These are phyloP conservation scores for Parachlorella kessleri DNA, from an alignment of 139 green algal genomes.

Conservation along the genomic window DNA sequence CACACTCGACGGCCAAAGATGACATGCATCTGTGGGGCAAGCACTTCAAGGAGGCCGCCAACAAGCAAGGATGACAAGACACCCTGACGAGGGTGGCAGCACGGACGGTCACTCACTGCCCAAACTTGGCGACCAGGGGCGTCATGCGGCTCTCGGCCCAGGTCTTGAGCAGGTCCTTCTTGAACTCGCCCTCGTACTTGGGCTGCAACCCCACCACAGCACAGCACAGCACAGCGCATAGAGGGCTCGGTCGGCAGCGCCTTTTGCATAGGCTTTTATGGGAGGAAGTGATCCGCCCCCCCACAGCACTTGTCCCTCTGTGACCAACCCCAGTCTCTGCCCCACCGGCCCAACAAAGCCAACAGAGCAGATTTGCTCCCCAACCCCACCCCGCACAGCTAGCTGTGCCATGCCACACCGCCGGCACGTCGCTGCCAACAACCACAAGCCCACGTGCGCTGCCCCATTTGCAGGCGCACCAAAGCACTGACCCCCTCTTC, in stretches of 20 bases:
- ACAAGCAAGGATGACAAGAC: too few species aligned
- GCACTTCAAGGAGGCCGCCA: not conserved
- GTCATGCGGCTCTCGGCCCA: constrained; percentile 25
- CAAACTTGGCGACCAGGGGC: constrained; percentile 42
- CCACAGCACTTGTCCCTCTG: not conserved
- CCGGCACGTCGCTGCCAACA: too few species aligned
- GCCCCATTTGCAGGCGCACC: not conserved
- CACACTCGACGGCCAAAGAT: too few species aligned
- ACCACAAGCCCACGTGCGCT: not conserved
- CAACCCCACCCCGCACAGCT: too few species aligned
- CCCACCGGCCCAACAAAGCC: too few species aligned
- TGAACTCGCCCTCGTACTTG: constrained; percentile 47
- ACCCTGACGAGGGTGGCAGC: not conserved
- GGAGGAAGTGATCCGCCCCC: not conserved
- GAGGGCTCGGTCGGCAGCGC: not conserved
- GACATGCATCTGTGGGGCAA: not conserved
- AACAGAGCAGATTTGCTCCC: too few species aligned
- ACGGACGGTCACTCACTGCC: not conserved
- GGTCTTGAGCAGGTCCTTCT: constrained; percentile 13
- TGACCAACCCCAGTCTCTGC: not conserved
- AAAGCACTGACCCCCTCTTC: not conserved
- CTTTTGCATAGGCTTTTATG: not conserved
- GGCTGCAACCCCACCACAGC: not conserved
- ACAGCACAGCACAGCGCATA: not conserved
- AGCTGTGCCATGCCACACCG: too few species aligned